Evolutionary conservation across 2,329 filamentous ascomycete genomes (phyloP).

Genomic region (Fusarium cicatricum): DNA sequence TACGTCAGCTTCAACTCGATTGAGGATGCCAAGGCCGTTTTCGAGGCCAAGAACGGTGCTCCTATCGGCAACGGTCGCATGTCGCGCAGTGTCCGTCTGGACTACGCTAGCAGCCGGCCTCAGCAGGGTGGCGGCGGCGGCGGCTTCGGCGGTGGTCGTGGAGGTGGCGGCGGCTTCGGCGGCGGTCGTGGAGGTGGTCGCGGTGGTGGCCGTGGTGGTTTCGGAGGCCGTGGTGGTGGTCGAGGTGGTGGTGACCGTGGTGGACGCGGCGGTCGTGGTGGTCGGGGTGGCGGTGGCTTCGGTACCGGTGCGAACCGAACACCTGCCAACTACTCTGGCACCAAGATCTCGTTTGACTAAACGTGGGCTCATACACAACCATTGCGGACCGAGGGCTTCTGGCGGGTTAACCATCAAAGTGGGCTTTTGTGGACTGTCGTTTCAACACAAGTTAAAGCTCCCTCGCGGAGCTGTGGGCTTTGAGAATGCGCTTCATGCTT

Average conservation of each 20-base stretch:
- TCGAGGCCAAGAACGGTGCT: slow-evolving; percentile 74
- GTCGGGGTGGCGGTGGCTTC: slow-evolving; percentile 23
- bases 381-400: slow-evolving; percentile 54
- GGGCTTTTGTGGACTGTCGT: slow-evolving; percentile 64
- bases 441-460: slow-evolving; percentile 53
- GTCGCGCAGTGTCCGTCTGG: slow-evolving; percentile 80
- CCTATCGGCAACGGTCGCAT: slow-evolving; percentile 69
- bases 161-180: slow-evolving; percentile 55
- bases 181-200: slow-evolving; percentile 59
- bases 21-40: slow-evolving; percentile 82
- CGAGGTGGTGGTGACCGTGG: slow-evolving; percentile 53
- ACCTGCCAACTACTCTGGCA: slow-evolving; percentile 64
- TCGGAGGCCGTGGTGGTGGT: slow-evolving; percentile 45
- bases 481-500: slow-evolving; percentile 57
- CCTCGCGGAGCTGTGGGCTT: slow-evolving; percentile 58
- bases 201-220: slow-evolving; percentile 55
- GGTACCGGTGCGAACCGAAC: slow-evolving; percentile 34
- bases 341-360: slow-evolving; percentile 77
- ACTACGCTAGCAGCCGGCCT: slow-evolving; percentile 77
- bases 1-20: slow-evolving; percentile 86
- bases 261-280: slow-evolving; percentile 50
- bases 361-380: slow-evolving; percentile 44
- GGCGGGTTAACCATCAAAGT: slow-evolving; percentile 52
- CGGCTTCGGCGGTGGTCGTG: slow-evolving; percentile 53
- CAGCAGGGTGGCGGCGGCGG: slow-evolving; percentile 65